These are phyloP conservation scores for Bromus sterilis DNA, from an alignment of 176 grass and related monocot species.

Conservation along the genomic window DNA sequence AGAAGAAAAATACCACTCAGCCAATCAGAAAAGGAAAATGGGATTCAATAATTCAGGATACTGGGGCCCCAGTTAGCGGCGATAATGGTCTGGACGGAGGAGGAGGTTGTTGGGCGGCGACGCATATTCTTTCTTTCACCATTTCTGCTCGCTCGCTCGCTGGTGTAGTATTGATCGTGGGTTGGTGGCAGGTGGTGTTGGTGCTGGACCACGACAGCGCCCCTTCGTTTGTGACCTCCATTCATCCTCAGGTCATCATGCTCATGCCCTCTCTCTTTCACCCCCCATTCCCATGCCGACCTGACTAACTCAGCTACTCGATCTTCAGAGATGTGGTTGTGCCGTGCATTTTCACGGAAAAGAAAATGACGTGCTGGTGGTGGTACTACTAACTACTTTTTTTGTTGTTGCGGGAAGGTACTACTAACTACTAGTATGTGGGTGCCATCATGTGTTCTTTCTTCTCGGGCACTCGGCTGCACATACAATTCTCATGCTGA, in stretches of 20 bases:
- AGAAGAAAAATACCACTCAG: not conserved
- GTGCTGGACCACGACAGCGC: conserved; percentile 1
- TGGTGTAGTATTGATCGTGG: not conserved
- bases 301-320: not conserved
- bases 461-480: too few relatives aligned
- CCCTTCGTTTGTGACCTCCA: not conserved
- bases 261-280: not conserved
- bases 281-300: too few relatives aligned
- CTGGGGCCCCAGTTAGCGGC: not conserved
- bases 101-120: not conserved
- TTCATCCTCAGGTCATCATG: not conserved
- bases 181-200: conserved; percentile 12
- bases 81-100: not conserved
- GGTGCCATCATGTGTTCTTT: too few relatives aligned
- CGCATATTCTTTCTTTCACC: not conserved
- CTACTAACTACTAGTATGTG: too few relatives aligned
- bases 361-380: not conserved
- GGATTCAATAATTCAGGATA: conserved; percentile 2
- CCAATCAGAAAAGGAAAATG: not conserved
- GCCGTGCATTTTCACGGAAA: not conserved
- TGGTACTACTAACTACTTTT: too few relatives aligned
- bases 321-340: not conserved
- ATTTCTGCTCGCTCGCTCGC: not conserved
- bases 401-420: too few relatives aligned
- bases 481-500: too few relatives aligned